A percentile compares a stretch with the other conserved stretches of the same genome.
These are phyloP conservation scores for Allomyces arbusculus DNA, from an alignment of 192 early-diverging fungal genomes.

Conservation along the genomic window DNA sequence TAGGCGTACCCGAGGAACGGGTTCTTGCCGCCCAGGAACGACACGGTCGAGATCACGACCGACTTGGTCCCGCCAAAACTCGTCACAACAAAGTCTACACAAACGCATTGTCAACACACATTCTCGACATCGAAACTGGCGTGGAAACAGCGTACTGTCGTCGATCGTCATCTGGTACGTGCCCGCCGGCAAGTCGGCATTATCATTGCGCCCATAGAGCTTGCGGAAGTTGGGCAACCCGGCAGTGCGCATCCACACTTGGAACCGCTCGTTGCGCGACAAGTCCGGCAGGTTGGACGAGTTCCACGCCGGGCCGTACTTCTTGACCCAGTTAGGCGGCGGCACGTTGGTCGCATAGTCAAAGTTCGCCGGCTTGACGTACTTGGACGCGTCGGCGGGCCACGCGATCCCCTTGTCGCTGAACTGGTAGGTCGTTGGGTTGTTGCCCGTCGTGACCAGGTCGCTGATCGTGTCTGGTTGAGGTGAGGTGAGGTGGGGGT, in stretches of 20 bases:
- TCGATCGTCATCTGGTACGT: conserved; percentile 51
- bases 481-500: not conserved
- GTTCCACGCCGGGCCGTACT: conserved; percentile 11
- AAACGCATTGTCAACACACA: not conserved
- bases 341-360: conserved; percentile 33
- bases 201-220: conserved; percentile 62
- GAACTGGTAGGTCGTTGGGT: conserved; percentile 30
- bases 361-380: conserved; percentile 18
- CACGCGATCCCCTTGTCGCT: conserved; percentile 61
- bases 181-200: conserved; percentile 35
- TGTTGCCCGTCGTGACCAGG: conserved; percentile 14
- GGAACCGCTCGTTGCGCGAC: conserved; percentile 53
- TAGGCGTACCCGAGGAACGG: conserved; percentile 89
- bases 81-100: conserved; percentile 58
- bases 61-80: conserved; percentile 88
- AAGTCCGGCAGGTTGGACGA: conserved; percentile 38
- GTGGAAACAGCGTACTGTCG: conserved; percentile 33
- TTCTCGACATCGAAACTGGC: conserved; percentile 1
- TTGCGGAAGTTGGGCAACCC: conserved; percentile 93
- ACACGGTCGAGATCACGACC: conserved; percentile 79
- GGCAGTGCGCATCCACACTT: conserved; percentile 97
- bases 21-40: conserved; percentile 91
- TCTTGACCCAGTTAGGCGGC: conserved; percentile 70
- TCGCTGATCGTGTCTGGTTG: conserved; percentile 33
- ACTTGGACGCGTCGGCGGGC: conserved; percentile 58